Conservation (phyloP, 345 rosid species). For the Populus deltoides region DNA sequence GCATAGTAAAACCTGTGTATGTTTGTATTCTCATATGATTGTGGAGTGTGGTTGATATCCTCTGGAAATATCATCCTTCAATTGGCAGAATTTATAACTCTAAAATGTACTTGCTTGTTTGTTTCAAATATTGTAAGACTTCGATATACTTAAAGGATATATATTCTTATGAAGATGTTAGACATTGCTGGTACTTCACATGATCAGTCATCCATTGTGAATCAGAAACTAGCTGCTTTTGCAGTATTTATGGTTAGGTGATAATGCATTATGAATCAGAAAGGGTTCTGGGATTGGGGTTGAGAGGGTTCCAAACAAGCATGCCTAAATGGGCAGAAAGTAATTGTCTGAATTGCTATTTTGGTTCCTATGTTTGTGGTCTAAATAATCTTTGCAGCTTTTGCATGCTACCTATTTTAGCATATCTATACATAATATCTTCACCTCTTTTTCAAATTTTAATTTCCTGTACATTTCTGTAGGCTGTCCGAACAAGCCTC, state of each 20-base stretch:
- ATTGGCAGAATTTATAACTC: background rate
- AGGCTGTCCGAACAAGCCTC: conserved; percentile 80
- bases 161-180: background rate
- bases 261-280: background rate
- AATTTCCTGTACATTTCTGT: background rate
- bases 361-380: background rate
- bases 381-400: background rate
- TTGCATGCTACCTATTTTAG: background rate
- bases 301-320: background rate
- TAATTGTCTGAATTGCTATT: background rate
- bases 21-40: background rate
- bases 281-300: background rate
- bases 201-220: background rate
- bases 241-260: background rate
- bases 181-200: background rate
- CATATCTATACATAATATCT: background rate
- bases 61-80: background rate
- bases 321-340: background rate
- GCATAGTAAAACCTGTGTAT: background rate
- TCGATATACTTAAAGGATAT: background rate
- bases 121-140: background rate
- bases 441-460: background rate
- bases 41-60: background rate
- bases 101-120: background rate
- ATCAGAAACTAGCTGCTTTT: background rate